phyloP scores from a whole-genome alignment of 139 green algal genomes.

The Zygnema cylindricum region DNA sequence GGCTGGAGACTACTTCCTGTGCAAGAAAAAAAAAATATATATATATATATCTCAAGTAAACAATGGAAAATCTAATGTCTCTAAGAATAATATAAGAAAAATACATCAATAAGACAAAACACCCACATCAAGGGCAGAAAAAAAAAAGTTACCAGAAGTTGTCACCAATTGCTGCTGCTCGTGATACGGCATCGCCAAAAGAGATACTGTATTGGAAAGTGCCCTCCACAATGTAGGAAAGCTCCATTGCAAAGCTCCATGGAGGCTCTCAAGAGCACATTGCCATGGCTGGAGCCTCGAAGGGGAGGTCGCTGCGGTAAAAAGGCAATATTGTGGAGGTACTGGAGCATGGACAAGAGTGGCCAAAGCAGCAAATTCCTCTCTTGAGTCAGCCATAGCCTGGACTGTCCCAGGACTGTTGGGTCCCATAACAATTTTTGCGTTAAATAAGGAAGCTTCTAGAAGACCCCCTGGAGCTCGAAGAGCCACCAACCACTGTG shows the following conservation, averaged over 20 bases:
- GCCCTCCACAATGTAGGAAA: slow-evolving; percentile 11
- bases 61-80: too few species aligned
- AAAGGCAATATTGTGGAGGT: slow-evolving; percentile 21
- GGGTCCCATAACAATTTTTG: not conserved
- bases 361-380: slow-evolving; percentile 26
- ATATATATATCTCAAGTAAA: too few species aligned
- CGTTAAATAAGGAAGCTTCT: slow-evolving; percentile 22
- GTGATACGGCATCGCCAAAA: not conserved
- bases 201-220: not conserved
- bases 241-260: slow-evolving; percentile 1
- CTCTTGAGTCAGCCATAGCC: not conserved
- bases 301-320: not conserved
- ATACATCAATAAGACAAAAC: too few species aligned
- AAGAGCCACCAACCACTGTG: slow-evolving; percentile 24
- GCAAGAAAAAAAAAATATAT: too few species aligned
- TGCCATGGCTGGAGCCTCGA: not conserved
- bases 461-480: not conserved
- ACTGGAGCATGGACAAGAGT: slow-evolving; percentile 34
- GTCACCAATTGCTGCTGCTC: not conserved
- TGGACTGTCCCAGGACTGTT: slow-evolving; percentile 19
- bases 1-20: not conserved
- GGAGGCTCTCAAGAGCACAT: not conserved
- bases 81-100: too few species aligned
- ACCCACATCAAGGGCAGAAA: too few species aligned
- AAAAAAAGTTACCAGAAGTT: not conserved